Conservation (phyloP, 2,329 filamentous ascomycete species). For the Monilinia vaccinii-corymbosi region DNA sequence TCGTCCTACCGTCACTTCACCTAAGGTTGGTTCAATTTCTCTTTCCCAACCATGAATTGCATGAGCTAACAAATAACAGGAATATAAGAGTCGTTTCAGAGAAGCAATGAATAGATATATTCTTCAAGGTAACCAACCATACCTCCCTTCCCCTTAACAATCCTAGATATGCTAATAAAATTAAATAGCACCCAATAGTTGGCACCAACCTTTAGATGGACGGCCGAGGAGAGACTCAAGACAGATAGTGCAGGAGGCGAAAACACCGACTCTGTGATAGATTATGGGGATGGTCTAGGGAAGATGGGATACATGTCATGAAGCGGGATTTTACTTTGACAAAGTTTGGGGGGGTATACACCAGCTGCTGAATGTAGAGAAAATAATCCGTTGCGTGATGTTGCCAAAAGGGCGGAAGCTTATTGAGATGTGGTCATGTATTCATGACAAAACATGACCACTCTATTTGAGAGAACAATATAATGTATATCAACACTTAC, state of each 20-base stretch:
- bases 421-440: neutral
- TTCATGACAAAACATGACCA: neutral
- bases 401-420: neutral
- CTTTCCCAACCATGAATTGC: neutral
- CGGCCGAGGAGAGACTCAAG: conserved; percentile 9
- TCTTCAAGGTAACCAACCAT: conserved; percentile 25
- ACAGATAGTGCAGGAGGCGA: neutral
- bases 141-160: neutral
- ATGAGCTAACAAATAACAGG: conserved; percentile 18
- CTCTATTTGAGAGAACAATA: neutral
- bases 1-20: conserved; percentile 89
- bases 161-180: neutral
- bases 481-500: neutral
- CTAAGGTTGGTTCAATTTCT: conserved; percentile 54
- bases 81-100: conserved; percentile 92
- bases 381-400: neutral
- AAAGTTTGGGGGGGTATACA: neutral
- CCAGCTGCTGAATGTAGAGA: neutral
- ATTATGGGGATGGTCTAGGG: no score
- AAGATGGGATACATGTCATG: neutral
- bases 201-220: conserved; percentile 15
- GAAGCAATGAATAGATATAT: conserved; percentile 91
- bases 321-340: neutral
- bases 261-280: neutral
- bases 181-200: conserved; percentile 13